Conservation (phyloP, 202 grass and related monocot species). For the Tripidium arundinaceum region DNA sequence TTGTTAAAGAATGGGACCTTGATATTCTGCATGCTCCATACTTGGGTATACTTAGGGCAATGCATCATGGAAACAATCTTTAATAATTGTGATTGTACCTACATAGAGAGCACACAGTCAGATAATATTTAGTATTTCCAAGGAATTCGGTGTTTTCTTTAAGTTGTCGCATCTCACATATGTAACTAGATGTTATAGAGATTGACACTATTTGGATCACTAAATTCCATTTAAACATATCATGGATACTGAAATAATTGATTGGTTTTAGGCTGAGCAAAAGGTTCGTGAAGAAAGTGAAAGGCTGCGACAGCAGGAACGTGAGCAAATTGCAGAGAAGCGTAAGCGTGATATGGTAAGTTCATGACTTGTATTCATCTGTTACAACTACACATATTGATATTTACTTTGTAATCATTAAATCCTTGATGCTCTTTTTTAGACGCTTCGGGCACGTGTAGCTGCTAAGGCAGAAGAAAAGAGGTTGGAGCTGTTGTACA, state of each 20-base stretch:
- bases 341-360: slow-evolving; percentile 88
- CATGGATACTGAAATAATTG: slow-evolving; percentile 24
- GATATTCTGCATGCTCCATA: neutral
- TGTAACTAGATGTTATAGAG: neutral
- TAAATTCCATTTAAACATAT: slow-evolving; percentile 6
- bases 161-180: neutral
- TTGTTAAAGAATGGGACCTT: neutral
- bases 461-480: slow-evolving; percentile 97
- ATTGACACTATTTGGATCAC: too few relatives aligned
- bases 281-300: slow-evolving; percentile 96
- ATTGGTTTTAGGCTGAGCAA: slow-evolving; percentile 78
- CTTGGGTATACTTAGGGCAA: neutral
- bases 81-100: neutral
- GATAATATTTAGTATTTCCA: neutral
- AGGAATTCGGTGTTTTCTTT: neutral
- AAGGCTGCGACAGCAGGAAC: slow-evolving; percentile 76
- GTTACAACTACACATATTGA: slow-evolving; percentile 1
- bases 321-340: slow-evolving; percentile 85
- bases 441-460: slow-evolving; percentile 87
- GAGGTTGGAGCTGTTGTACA: slow-evolving; percentile 83
- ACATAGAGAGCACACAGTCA: neutral
- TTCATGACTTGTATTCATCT: slow-evolving; percentile 16
- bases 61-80: neutral
- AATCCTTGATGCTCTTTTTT: slow-evolving; percentile 25
- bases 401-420: slow-evolving; percentile 1